These are phyloP conservation scores for Ustilago curta DNA, from an alignment of 1,284 basidiomycete species.

Conservation along the genomic window DNA sequence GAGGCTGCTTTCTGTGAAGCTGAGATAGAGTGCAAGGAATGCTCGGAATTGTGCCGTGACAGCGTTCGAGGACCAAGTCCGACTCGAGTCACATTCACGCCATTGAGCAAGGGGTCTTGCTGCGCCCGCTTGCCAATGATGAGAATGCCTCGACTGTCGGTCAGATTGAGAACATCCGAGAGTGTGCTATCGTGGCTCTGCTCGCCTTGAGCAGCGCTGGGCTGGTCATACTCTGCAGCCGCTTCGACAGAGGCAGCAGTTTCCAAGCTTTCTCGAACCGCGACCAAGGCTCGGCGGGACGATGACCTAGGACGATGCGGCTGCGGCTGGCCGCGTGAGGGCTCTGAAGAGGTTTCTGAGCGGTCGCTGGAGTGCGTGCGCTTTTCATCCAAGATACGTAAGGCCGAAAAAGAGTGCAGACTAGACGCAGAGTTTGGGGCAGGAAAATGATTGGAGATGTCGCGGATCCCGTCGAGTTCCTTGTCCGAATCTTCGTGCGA, in stretches of 20 bases:
- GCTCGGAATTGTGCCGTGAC: constrained; percentile 7
- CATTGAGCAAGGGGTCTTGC: not conserved
- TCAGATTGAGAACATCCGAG: constrained; percentile 37
- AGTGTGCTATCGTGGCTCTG: constrained; percentile 30
- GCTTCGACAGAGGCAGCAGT: not conserved
- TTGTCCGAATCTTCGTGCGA: constrained; percentile 17
- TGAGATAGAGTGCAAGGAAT: constrained; percentile 4
- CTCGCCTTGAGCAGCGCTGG: constrained; percentile 10
- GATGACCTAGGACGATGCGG: not conserved
- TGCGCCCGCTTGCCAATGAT: constrained; percentile 2
- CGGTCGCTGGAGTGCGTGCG: constrained; percentile 5
- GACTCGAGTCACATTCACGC: constrained; percentile 17
- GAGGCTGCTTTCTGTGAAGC: not conserved
- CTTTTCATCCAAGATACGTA: not conserved
- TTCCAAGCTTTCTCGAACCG: constrained; percentile 4
- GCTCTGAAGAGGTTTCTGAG: not conserved
- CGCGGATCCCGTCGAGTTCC: constrained; percentile 34
- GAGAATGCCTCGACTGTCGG: constrained; percentile 21
- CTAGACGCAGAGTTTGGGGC: constrained; percentile 12
- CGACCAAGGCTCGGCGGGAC: not conserved
- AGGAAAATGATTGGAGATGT: constrained; percentile 29
- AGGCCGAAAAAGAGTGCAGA: not conserved
- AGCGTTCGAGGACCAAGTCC: constrained; percentile 22
- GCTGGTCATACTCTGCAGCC: not conserved
- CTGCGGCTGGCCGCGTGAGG: not conserved